These are phyloP conservation scores for Scleromitrula shiraiana DNA, from an alignment of 2,329 filamentous ascomycete species.

Conservation along the genomic window DNA sequence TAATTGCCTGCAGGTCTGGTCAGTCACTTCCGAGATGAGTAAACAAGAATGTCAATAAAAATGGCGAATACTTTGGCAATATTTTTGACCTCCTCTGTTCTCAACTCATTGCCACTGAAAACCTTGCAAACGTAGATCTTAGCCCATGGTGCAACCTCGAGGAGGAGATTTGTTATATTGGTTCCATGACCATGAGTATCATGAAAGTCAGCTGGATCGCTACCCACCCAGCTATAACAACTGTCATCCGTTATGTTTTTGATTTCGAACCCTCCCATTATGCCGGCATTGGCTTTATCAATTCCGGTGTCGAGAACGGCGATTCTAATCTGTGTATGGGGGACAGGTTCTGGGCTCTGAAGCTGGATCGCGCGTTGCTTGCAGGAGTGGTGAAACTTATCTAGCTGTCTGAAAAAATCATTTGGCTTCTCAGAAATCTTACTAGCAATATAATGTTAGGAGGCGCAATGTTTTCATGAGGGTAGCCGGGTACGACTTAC, in stretches of 20 bases:
- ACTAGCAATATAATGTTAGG: too few species aligned
- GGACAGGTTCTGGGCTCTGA: too few species aligned
- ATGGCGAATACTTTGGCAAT: not conserved
- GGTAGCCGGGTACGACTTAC: too few species aligned
- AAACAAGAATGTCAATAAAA: not conserved
- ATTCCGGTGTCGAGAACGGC: not conserved
- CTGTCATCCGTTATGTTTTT: not conserved
- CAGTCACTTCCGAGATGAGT: not conserved
- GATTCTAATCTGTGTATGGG: too few species aligned
- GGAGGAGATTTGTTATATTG: not conserved
- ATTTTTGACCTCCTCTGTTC: not conserved
- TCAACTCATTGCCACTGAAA: not conserved
- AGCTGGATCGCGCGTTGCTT: too few species aligned
- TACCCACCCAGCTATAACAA: not conserved
- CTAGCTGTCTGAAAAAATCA: too few species aligned
- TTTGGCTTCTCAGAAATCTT: too few species aligned
- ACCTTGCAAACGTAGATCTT: not conserved
- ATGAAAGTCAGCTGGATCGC: not conserved
- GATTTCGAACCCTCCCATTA: not conserved
- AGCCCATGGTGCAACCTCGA: not conserved
- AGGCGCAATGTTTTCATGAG: too few species aligned
- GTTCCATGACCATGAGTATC: not conserved
- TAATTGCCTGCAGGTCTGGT: not conserved
- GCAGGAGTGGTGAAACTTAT: too few species aligned
- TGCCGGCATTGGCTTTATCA: not conserved